phyloP scores from a whole-genome alignment of 768 basidiomycete species.

The Cystofilobasidium macerans region DNA sequence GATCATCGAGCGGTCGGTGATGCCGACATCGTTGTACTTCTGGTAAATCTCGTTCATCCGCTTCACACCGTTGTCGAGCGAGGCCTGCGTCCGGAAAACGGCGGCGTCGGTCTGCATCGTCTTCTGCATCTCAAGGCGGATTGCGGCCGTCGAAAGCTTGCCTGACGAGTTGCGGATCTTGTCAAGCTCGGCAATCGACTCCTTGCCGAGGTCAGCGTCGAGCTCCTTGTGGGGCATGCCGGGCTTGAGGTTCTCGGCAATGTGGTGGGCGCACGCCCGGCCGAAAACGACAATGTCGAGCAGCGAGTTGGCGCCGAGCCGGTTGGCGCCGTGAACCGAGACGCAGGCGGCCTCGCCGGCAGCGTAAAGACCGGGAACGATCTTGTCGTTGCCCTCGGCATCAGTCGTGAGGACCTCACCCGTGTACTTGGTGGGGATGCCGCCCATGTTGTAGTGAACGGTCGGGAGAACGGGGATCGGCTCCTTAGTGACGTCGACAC shows the following conservation, averaged over 20 bases:
- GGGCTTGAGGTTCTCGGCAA: slow-evolving; percentile 76
- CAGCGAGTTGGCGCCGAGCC: slow-evolving; percentile 97
- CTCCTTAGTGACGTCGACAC: slow-evolving; percentile 98
- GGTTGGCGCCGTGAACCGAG: slow-evolving; percentile 98
- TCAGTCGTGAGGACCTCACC: slow-evolving; percentile 89
- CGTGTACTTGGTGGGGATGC: slow-evolving; percentile 96
- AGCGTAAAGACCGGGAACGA: slow-evolving; percentile 94
- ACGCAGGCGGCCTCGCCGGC: slow-evolving; percentile 98
- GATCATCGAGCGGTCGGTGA: slow-evolving; percentile 77
- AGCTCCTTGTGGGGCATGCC: slow-evolving; percentile 84
- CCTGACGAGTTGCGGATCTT: slow-evolving; percentile 64
- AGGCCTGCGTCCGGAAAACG: slow-evolving; percentile 85
- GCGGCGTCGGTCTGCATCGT: slow-evolving; percentile 97
- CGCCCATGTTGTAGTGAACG: slow-evolving; percentile 99
- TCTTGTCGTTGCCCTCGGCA: slow-evolving; percentile 76
- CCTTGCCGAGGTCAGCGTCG: slow-evolving; percentile 70
- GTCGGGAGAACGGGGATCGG: slow-evolving; percentile 97
- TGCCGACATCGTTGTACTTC: slow-evolving; percentile 78
- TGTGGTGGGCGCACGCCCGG: slow-evolving; percentile 97
- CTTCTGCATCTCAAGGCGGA: slow-evolving; percentile 94
- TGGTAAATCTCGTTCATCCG: slow-evolving; percentile 78
- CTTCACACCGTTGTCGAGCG: slow-evolving; percentile 81
- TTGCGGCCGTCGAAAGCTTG: slow-evolving; percentile 71
- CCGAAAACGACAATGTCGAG: slow-evolving; percentile 98
- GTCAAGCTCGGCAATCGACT: slow-evolving; percentile 78